phyloP scores from a whole-genome alignment of 176 grass and related monocot species.

The Pharus latifolius region DNA sequence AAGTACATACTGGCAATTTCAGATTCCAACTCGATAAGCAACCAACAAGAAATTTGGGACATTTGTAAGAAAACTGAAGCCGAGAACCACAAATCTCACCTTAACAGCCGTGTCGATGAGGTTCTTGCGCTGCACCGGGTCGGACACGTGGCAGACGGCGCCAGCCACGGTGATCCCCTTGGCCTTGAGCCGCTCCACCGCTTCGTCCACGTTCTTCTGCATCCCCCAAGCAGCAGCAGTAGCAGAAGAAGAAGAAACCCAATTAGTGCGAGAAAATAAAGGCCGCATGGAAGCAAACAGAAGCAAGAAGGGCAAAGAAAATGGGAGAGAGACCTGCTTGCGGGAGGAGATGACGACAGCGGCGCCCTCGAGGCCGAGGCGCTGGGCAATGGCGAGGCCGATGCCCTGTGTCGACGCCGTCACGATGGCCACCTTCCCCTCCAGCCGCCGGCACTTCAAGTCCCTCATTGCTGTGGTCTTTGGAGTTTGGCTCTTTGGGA shows the following conservation, averaged over 20 bases:
- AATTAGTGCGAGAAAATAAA: not conserved
- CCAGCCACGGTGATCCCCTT: slow-evolving; percentile 67
- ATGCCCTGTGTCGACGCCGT: slow-evolving; percentile 91
- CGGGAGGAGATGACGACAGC: slow-evolving; percentile 89
- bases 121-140: slow-evolving; percentile 60
- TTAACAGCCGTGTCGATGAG: slow-evolving; percentile 66
- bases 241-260: not conserved
- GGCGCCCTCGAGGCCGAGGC: slow-evolving; percentile 82
- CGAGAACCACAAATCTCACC: slow-evolving; percentile 22
- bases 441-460: slow-evolving; percentile 43
- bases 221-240: not conserved
- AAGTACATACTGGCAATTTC: too few species aligned
- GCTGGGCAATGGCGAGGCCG: slow-evolving; percentile 76
- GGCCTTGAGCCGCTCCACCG: slow-evolving; percentile 44
- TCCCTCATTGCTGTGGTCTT: too few species aligned
- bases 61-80: too few species aligned
- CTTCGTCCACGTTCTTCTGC: slow-evolving; percentile 93
- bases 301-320: not conserved
- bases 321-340: slow-evolving; percentile 93
- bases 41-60: too few species aligned
- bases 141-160: slow-evolving; percentile 78
- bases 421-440: slow-evolving; percentile 87
- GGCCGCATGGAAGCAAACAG: not conserved
- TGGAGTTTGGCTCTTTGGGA: too few species aligned
- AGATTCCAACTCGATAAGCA: too few species aligned